Conservation (phyloP, 441 rosid genomes). For the Eutrema salsugineum region DNA sequence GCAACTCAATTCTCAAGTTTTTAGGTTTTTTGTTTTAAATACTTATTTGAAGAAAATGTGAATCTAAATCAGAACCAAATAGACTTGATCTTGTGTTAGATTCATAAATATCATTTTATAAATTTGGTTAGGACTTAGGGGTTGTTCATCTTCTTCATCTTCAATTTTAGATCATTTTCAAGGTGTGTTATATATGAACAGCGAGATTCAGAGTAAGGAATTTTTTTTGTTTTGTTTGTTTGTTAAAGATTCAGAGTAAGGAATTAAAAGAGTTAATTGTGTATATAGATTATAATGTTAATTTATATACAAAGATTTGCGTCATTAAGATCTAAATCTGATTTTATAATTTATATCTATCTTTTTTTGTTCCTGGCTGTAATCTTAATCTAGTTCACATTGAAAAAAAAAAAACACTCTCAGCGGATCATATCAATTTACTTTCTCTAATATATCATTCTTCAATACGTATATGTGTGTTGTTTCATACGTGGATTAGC, state of each 20-base stretch:
- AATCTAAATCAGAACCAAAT: not conserved
- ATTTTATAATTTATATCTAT: no score
- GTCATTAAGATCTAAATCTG: slow-evolving; percentile 25
- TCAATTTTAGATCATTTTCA: not conserved
- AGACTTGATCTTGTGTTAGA: not conserved
- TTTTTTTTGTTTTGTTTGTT: no score
- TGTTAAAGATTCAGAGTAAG: not conserved
- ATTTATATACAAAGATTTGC: not conserved
- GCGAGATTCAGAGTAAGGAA: not conserved
- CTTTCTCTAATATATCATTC: not conserved
- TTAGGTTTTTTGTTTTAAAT: not conserved
- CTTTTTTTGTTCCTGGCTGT: not conserved
- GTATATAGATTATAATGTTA: not conserved
- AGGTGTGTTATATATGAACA: not conserved
- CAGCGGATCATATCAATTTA: not conserved
- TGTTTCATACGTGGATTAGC: slow-evolving; percentile 6
- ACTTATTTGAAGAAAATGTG: not conserved
- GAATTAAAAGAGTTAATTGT: not conserved
- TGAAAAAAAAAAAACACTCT: not conserved
- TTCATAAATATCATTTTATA: not conserved
- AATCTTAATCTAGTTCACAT: not conserved
- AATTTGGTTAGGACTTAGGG: not conserved
- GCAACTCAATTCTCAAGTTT: not conserved
- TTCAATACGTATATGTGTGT: not conserved
- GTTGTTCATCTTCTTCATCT: slow-evolving; percentile 15